Evolutionary conservation across 192 early-diverging fungal genomes (phyloP), one percentile per base, ranked within the genome.

Genomic region (Umbelopsis vinacea): DNA sequence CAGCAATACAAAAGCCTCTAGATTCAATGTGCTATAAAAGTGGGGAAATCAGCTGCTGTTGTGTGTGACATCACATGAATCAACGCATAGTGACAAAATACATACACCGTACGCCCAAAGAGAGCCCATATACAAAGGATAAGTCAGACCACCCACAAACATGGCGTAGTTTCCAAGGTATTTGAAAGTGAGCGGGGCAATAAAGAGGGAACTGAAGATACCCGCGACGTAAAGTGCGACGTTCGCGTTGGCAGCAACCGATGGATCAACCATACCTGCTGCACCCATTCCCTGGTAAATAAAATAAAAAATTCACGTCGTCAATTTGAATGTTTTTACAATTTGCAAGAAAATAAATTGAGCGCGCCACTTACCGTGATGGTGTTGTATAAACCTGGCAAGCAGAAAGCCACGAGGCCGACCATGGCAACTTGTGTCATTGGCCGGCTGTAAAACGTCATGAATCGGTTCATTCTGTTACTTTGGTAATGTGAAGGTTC

Each of bases 51-150:
- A 46, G 24, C 6, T 11, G 10, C 6, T 11, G 10, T 1, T n/a
- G 14, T 67, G 23, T 45, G 45, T 19, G n/a, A 15, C 40, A 33
- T 21, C 17, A 47, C 29, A 46, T 50, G 33, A 29, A 19, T 52
- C 15, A 69, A 15, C 0, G 14, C 26, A 21, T 0, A n/a, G 26
- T 17, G 12, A 14, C 26, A 3, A 12, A 26, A 10, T 38, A 63
- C 57, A n/a, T 70, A 70, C 69, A 19, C 52, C 52, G 37, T 70
- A 70, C 17, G 48, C 46, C 48, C 46, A 53, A 23, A 70, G 17
- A 6, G 92, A 91, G 17, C 83, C 92, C 9, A 85, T 86, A 79
- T 94, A 94, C 46, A 94, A 79, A 4, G 85, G 85, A 66, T 92
- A 94, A 46, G 84, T 77, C 35, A 85, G 73, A 21, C 89, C 91